Conservation (phyloP, 495 filamentous ascomycete genomes). For the Xylaria cubensis region DNA sequence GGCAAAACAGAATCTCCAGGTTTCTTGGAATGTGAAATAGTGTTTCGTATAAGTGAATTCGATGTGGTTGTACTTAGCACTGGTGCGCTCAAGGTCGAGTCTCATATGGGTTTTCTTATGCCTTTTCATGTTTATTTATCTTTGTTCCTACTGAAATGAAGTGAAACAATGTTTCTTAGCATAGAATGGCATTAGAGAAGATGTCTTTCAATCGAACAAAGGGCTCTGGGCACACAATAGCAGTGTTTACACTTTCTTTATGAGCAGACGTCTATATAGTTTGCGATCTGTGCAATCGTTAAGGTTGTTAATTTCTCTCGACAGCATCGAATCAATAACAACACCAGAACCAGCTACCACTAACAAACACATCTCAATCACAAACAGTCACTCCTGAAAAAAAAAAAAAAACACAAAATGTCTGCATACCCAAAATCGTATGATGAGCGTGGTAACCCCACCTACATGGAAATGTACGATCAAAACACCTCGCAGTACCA, state of each 20-base stretch:
- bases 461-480: neutral
- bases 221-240: neutral
- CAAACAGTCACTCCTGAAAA: neutral
- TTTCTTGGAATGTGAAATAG: neutral
- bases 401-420: neutral
- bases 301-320: neutral
- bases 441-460: neutral
- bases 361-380: neutral
- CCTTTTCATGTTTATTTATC: neutral
- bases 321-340: neutral
- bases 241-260: neutral
- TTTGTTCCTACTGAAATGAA: neutral
- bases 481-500: neutral
- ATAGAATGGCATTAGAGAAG: neutral
- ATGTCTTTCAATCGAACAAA: neutral
- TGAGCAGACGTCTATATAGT: neutral
- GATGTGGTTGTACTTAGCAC: neutral
- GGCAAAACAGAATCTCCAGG: neutral
- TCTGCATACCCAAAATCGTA: neutral
- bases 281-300: neutral
- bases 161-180: neutral
- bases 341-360: neutral
- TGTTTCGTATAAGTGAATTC: neutral
- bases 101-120: neutral
- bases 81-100: neutral